phyloP scores from a whole-genome alignment of 139 green algal species.

The Chlamydomonas schloesseri region DNA sequence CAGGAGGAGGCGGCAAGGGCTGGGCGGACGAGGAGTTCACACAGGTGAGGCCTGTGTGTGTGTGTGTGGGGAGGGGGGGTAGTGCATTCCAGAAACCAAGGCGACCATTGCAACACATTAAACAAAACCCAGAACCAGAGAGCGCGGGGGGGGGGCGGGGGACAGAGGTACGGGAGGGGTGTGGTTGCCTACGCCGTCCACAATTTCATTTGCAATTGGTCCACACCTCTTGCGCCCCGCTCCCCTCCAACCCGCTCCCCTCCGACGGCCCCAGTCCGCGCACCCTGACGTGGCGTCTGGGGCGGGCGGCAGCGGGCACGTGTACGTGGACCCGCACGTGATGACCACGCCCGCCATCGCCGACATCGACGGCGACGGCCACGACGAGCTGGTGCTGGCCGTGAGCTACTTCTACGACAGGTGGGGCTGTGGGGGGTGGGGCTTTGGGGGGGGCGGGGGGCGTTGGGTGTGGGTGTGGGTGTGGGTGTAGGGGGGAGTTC shows the following conservation, averaged over 20 bases:
- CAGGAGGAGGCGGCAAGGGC: neutral
- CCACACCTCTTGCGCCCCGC: too few species aligned
- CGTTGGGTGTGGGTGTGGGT: too few species aligned
- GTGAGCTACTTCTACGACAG: conserved; percentile 94
- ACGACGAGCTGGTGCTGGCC: conserved; percentile 92
- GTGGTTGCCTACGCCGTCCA: too few species aligned
- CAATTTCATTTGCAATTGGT: too few species aligned
- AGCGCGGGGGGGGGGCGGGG: too few species aligned
- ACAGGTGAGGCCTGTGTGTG: conserved; percentile 21
- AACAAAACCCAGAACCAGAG: too few species aligned
- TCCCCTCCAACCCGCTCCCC: too few species aligned
- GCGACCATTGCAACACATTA: too few species aligned
- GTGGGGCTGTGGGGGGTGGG: neutral
- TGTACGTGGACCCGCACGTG: conserved; percentile 93
- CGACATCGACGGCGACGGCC: conserved; percentile 94
- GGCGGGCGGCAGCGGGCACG: conserved; percentile 37
- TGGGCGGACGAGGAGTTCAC: conserved; percentile 55
- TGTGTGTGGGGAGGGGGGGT: neutral
- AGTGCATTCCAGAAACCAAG: too few species aligned
- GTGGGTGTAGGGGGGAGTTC: too few species aligned
- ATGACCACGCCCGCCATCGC: conserved; percentile 89
- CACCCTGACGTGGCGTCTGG: neutral
- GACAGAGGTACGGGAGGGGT: too few species aligned
- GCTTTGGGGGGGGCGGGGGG: neutral
- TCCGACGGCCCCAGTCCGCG: neutral